Evolutionary conservation across 2,329 filamentous ascomycete species (phyloP), one percentile per base, ranked within the genome.

Genomic region (Penicillium sp.): DNA sequence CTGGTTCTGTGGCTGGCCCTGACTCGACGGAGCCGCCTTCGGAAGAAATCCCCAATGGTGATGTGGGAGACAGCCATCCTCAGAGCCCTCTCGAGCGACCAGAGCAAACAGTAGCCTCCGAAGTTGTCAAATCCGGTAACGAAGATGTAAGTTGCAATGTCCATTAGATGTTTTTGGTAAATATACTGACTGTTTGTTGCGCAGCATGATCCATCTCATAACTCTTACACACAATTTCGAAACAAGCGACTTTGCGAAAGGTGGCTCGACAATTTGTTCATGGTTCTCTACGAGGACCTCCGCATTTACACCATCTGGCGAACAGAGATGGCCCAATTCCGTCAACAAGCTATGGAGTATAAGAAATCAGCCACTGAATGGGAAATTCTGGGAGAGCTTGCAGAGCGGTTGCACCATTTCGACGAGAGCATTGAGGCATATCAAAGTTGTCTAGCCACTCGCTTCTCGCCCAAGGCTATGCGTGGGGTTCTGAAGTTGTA

Each of bases 221-320:
- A 87, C 53, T 82, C 89, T 62, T 89, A 96, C 63, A 92, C 91
- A 7, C 90, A 93, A 64, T 91, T 99, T 69, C 94, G 95, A 71
- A 96, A 97, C 74, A 99, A 99, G 78, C 88, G 94, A 0, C 84
- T 99, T 1, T 99, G 94, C 68, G 94, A 99, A 75, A 86, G 94
- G 63, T 99, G 94, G 94, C 83, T 99, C 2, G 94, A 99, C 74
- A 97, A 96, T 67, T 82, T 99, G 19, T 99, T 99, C 78, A 99
- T 99, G 94, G 94, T 97, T 0, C 82, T 99, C 2, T 99, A 99
- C 72, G 94, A 99, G 73, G 94, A 99, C 68, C 82, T 99, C 16
- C 90, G 94, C 46, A 93, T 99, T 42, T 99, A 99, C 79, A 99
- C 94, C 11, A 99, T 99, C 73, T 99, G 94, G 94, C 88, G 94